phyloP scores from a whole-genome alignment of 2,329 filamentous ascomycete species.

The Penicillium sp. region DNA sequence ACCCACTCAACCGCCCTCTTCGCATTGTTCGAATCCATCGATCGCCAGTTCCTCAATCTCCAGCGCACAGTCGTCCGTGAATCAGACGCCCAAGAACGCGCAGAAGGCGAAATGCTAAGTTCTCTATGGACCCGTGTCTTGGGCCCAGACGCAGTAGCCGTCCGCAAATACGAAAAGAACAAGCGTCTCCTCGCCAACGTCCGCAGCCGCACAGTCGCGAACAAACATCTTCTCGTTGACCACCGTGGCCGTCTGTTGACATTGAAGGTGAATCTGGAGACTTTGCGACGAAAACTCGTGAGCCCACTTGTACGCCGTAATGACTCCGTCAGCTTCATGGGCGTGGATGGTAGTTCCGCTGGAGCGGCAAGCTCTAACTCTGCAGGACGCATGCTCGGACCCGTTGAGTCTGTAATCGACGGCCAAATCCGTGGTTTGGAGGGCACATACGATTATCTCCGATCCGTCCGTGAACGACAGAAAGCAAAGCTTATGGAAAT shows the following conservation, averaged over 20 bases:
- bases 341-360: constrained; percentile 22
- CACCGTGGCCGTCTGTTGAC: constrained; percentile 82
- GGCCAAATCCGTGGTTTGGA: constrained; percentile 83
- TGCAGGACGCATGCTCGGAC: constrained; percentile 61
- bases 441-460: constrained; percentile 75
- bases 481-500: constrained; percentile 81
- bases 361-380: constrained; percentile 20
- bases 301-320: constrained; percentile 75
- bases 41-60: constrained; percentile 85
- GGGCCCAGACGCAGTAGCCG: constrained; percentile 68
- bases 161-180: constrained; percentile 94
- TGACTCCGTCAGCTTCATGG: constrained; percentile 48
- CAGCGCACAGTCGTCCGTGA: constrained; percentile 84
- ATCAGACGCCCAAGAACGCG: constrained; percentile 74
- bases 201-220: constrained; percentile 77
- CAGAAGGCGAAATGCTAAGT: constrained; percentile 77
- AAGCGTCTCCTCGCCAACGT: constrained; percentile 75
- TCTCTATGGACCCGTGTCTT: constrained; percentile 84
- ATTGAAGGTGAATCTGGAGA: constrained; percentile 83
- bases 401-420: constrained; percentile 58
- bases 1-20: constrained; percentile 79
- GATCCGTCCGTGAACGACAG: constrained; percentile 72
- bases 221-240: constrained; percentile 82
- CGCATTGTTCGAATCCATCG: constrained; percentile 86
- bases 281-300: constrained; percentile 77